These are phyloP conservation scores for Rhizoclosmatium sp. DNA, from an alignment of 192 early-diverging fungal species.

Conservation along the genomic window DNA sequence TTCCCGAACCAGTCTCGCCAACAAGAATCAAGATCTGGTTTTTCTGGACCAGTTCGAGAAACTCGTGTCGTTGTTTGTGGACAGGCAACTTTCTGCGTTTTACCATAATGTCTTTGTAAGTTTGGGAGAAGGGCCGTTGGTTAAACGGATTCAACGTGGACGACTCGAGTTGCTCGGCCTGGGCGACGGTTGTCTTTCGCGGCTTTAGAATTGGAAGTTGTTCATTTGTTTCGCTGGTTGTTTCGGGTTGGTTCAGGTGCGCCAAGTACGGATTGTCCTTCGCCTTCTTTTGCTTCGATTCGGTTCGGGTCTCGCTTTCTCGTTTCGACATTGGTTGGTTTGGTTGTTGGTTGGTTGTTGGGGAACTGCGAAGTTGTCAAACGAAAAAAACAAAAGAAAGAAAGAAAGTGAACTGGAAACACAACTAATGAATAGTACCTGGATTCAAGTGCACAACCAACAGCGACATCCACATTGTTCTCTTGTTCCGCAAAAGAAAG, in stretches of 20 bases:
- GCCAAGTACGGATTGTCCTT: slow-evolving; percentile 52
- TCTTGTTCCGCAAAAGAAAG: slow-evolving; percentile 76
- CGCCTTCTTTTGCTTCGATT: too few species aligned
- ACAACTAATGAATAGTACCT: slow-evolving; percentile 88
- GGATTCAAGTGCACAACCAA: slow-evolving; percentile 64
- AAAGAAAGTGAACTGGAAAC: slow-evolving; percentile 97
- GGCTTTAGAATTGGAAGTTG: slow-evolving; percentile 56
- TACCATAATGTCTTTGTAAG: slow-evolving; percentile 86
- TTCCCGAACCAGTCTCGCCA: slow-evolving; percentile 69
- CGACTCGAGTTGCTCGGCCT: slow-evolving; percentile 83
- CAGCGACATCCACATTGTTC: slow-evolving; percentile 77
- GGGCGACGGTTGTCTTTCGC: slow-evolving; percentile 82
- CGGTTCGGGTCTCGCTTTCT: too few species aligned
- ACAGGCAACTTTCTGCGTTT: slow-evolving; percentile 92
- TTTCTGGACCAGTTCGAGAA: slow-evolving; percentile 89
- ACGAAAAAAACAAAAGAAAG: slow-evolving; percentile 91
- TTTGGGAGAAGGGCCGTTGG: slow-evolving; percentile 75
- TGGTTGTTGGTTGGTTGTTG: background rate
- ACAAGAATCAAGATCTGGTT: slow-evolving; percentile 96
- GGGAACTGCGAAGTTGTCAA: slow-evolving; percentile 71
- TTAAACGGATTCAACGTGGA: slow-evolving; percentile 81
- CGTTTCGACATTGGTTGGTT: too few species aligned
- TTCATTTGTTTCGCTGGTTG: background rate
- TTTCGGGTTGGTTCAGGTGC: slow-evolving; percentile 24
- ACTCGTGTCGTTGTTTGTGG: slow-evolving; percentile 89